These are phyloP conservation scores for Puccinellia tenuiflora DNA, from an alignment of 176 grass and related monocot genomes.

Conservation along the genomic window DNA sequence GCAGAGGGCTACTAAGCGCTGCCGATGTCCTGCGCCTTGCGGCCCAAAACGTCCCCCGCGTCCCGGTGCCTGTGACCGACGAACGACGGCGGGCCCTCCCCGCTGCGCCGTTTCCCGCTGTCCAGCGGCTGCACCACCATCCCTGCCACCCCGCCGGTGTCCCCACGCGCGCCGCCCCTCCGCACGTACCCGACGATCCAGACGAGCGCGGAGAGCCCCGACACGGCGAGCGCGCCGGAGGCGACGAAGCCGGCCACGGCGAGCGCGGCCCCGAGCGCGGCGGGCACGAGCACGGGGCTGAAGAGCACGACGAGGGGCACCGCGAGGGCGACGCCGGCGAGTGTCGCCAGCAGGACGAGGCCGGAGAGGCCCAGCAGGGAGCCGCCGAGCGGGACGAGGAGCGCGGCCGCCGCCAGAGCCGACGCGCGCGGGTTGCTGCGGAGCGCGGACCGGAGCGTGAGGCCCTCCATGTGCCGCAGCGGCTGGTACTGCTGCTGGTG, in stretches of 20 bases:
- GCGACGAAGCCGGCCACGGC: conserved; percentile 23
- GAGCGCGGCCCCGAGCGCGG: conserved; percentile 22
- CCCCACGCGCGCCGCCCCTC: background rate
- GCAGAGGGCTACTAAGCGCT: background rate
- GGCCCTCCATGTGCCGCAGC: conserved; percentile 16
- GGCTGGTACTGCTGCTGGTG: background rate
- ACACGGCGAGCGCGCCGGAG: conserved; percentile 28
- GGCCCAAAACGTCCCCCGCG: background rate
- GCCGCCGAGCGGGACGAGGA: conserved; percentile 38
- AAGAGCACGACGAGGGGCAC: conserved; percentile 41
- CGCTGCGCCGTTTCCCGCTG: background rate
- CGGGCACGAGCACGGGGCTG: conserved; percentile 47
- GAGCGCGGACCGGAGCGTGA: background rate
- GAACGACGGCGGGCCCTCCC: background rate
- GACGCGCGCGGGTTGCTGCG: background rate
- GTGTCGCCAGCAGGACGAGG: conserved; percentile 21
- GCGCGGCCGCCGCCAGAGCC: background rate
- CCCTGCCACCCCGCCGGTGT: background rate
- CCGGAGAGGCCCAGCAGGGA: conserved; percentile 28
- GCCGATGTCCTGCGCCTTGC: background rate
- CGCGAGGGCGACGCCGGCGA: conserved; percentile 10
- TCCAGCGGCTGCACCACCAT: conserved; percentile 37
- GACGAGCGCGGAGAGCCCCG: conserved; percentile 33
- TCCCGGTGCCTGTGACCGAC: conserved; percentile 19
- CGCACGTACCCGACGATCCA: conserved; percentile 34